Base-by-base conservation (phyloP, 805 yeast genomes). In the Saccharomycopsis sp. region DNA sequence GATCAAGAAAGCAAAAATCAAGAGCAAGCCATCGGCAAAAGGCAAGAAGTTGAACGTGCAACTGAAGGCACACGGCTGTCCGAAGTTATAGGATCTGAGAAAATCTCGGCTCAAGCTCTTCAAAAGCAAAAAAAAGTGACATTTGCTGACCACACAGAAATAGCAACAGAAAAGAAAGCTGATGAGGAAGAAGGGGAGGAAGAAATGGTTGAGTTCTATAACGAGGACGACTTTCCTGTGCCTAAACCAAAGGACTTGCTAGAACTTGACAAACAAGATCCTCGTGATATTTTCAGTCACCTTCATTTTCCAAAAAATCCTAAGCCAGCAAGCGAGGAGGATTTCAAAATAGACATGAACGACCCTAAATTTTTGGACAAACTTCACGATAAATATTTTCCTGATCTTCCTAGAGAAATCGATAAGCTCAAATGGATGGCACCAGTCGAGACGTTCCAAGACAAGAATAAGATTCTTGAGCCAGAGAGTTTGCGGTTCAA, bases 371-470 rank as follows among this genome's bases (percentile, higher is more conserved):
- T 91, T 68, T 79, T 83, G 63, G 84, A 84, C 24, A 85, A 90
- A 66, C 73, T 94, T 54, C 94, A 91, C 65, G 87, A 83, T 24
- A 88, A 87, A 66, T 92, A 82, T 71, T 94, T 84, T 71, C 97
- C 99, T 1, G 92, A 91, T 63, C 74, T 94, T 54, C 97, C 97
- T 1, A 82, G 76, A 52, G 96, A 94, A 63, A 80, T 89, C 0
- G 84, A 82, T 47, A 87, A 89, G 64, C 70, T 94, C 57, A 87
- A 91, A 59, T 94, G 99, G 99, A 91, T 91, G 97, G 79, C 85
- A 58, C 83, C 88, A 1, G 80, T 85, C 0, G 75, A 79, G 24
- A 76, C 79, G 1, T 61, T 70, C 12, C 52, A 65, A 9, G 64
- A 71, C 0, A 71, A 74, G 70, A 64, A 76, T 72, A 63, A 84